Evolutionary conservation across 2,329 filamentous ascomycete genomes (phyloP).

Genomic region (Aureobasidium sp.): DNA sequence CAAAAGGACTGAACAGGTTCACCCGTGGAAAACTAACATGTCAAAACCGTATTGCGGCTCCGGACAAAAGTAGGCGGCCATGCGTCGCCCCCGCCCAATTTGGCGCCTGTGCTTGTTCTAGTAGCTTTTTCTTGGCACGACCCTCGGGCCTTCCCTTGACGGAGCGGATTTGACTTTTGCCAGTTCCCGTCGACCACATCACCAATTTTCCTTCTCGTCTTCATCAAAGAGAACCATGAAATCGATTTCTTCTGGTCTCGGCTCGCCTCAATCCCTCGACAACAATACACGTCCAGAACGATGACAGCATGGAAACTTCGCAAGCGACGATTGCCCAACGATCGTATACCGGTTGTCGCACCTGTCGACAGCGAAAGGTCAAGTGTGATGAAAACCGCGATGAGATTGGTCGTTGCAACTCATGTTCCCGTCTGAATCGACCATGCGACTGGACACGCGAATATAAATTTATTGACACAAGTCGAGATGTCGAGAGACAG

Average conservation of each 20-base stretch:
- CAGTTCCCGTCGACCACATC: not conserved
- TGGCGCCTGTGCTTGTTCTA: not conserved
- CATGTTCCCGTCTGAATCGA: slow-evolving; percentile 9
- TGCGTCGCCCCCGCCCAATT: not conserved
- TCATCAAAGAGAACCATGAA: not conserved
- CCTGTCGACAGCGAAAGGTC: slow-evolving; percentile 8
- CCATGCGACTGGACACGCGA: slow-evolving; percentile 12
- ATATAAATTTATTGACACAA: slow-evolving; percentile 12
- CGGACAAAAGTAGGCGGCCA: no score
- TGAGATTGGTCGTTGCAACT: slow-evolving; percentile 3
- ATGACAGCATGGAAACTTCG: slow-evolving; percentile 7
- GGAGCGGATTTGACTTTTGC: not conserved
- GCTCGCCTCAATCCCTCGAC: not conserved
- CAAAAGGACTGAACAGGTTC: no score
- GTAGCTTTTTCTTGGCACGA: not conserved
- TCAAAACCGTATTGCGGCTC: no score
- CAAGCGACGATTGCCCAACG: slow-evolving; percentile 3
- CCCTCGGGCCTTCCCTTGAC: not conserved
- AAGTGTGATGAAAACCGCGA: slow-evolving; percentile 13
- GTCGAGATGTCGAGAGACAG: slow-evolving; percentile 3
- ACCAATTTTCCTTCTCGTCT: not conserved
- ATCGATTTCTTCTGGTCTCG: not conserved
- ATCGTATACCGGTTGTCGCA: slow-evolving; percentile 2
- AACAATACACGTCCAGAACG: not conserved
- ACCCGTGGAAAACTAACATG: no score